These are phyloP conservation scores for Tuber brumale DNA, from an alignment of 495 filamentous ascomycete species.

Conservation along the genomic window DNA sequence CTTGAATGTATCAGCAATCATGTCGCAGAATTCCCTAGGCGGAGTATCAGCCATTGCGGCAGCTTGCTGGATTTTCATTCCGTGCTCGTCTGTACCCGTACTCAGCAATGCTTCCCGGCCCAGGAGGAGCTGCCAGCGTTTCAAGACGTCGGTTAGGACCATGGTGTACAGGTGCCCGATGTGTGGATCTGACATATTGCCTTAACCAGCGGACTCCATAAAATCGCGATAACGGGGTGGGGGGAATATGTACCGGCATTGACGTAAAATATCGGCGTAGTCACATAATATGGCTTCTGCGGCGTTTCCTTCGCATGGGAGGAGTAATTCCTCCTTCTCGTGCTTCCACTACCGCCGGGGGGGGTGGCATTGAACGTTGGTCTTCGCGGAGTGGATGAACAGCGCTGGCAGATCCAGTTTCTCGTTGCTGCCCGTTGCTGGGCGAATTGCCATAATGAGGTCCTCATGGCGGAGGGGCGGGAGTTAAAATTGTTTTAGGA, in stretches of 20 bases:
- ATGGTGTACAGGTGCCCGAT: constrained; percentile 92
- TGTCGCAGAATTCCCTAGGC: constrained; percentile 55
- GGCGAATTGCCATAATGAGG: background rate
- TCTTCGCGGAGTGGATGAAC: background rate
- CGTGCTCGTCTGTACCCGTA: constrained; percentile 97
- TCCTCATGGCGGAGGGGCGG: background rate
- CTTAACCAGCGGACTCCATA: background rate
- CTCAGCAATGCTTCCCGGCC: constrained; percentile 64
- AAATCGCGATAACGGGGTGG: constrained; percentile 11
- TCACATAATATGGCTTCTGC: constrained; percentile 89
- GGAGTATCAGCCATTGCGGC: constrained; percentile 55
- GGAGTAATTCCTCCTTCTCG: constrained; percentile 11
- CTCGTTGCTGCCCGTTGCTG: background rate
- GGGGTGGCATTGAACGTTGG: background rate
- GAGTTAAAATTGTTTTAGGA: background rate
- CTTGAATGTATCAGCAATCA: constrained; percentile 57
- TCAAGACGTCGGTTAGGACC: constrained; percentile 82
- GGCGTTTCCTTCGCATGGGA: constrained; percentile 14
- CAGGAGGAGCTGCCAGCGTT: constrained; percentile 79
- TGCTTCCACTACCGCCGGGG: background rate
- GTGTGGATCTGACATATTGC: constrained; percentile 62
- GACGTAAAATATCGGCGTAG: constrained; percentile 97
- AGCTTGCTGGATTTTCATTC: constrained; percentile 93
- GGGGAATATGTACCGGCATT: constrained; percentile 63
- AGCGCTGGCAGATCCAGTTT: background rate